A percentile compares a stretch with the other conserved stretches of the same genome.
Conservation (phyloP, 768 basidiomycete genomes). For the Trametes elegans region DNA sequence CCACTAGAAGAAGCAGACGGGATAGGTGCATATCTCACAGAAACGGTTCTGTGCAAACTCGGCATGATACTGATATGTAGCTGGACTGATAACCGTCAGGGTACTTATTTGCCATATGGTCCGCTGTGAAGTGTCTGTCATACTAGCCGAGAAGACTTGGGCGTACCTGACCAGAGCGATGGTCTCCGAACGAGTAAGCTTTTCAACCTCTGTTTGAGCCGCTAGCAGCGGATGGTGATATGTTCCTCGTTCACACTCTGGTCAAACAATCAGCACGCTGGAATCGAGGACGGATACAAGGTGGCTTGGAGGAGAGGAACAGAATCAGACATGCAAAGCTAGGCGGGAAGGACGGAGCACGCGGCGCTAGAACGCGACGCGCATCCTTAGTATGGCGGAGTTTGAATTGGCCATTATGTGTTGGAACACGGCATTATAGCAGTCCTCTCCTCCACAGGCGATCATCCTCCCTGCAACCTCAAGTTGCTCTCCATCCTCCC, state of each 20-base stretch:
- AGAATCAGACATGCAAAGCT: background rate
- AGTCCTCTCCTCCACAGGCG: slow-evolving; percentile 12
- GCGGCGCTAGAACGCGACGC: slow-evolving; percentile 17
- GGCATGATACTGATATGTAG: too few species aligned
- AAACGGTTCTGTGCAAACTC: too few species aligned
- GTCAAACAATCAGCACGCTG: too few species aligned
- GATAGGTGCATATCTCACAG: too few species aligned
- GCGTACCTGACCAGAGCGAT: background rate
- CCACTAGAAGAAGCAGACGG: too few species aligned
- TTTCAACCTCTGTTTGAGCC: too few species aligned
- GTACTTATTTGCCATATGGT: background rate
- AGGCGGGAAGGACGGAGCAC: slow-evolving; percentile 5
- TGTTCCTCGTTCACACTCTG: too few species aligned
- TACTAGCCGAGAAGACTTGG: slow-evolving; percentile 2
- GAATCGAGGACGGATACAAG: background rate
- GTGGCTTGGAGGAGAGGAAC: background rate
- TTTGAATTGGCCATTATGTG: slow-evolving; percentile 18
- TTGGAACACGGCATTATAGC: slow-evolving; percentile 18
- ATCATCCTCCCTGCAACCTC: slow-evolving; percentile 6
- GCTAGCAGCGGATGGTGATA: too few species aligned
- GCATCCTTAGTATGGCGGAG: slow-evolving; percentile 12
- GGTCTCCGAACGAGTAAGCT: too few species aligned
- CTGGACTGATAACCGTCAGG: too few species aligned
- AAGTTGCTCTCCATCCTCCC: background rate
- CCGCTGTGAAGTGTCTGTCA: background rate